A percentile compares a stretch with the other conserved stretches of the same genome.
These are phyloP conservation scores for Entophlyctis helioformis DNA, from an alignment of 192 early-diverging fungal species.

Conservation along the genomic window DNA sequence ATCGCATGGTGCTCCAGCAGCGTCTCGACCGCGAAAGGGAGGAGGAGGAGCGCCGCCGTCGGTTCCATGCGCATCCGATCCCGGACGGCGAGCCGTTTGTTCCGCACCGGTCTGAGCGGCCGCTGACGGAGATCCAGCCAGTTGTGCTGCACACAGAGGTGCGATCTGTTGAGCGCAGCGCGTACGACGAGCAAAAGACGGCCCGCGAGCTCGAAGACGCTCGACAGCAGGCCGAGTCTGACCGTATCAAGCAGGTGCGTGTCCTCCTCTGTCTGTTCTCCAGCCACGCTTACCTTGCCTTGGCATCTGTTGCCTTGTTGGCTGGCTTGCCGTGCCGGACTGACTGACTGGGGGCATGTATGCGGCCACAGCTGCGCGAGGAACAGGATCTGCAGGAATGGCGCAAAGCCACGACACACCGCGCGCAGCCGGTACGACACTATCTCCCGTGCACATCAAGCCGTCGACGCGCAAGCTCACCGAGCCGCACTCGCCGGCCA, in stretches of 20 bases:
- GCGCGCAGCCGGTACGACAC: slow-evolving; percentile 47
- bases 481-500: slow-evolving; percentile 23
- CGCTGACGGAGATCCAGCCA: slow-evolving; percentile 35
- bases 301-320: too few species aligned
- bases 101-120: slow-evolving; percentile 36
- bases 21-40: slow-evolving; percentile 20
- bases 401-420: slow-evolving; percentile 40
- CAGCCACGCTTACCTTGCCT: too few species aligned
- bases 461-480: slow-evolving; percentile 46
- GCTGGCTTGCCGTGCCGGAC: too few species aligned
- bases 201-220: too few species aligned
- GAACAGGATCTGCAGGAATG: slow-evolving; percentile 39
- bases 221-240: too few species aligned
- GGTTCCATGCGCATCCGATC: slow-evolving; percentile 51
- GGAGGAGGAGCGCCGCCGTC: slow-evolving; percentile 4
- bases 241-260: too few species aligned
- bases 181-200: slow-evolving; percentile 44
- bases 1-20: slow-evolving; percentile 24
- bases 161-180: slow-evolving; percentile 51
- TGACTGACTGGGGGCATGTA: too few species aligned
- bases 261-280: too few species aligned
- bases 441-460: slow-evolving; percentile 36
- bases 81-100: slow-evolving; percentile 45
- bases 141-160: slow-evolving; percentile 39
- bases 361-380: slow-evolving; percentile 27